Base-by-base conservation (phyloP, 139 green algal genomes). In the Picochlorum sp. region DNA sequence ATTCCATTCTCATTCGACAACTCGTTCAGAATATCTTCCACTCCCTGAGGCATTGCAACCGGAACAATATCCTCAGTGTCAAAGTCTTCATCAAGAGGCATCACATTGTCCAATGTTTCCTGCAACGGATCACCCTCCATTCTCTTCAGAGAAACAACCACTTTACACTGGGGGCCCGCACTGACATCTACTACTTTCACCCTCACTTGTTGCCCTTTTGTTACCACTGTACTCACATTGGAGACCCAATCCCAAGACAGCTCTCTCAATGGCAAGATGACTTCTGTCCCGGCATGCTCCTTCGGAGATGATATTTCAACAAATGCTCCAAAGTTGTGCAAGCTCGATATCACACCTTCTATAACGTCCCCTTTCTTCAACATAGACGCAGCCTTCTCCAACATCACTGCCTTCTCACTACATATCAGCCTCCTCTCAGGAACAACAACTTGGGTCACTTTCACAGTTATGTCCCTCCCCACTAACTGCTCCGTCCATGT, bases 271-370 rank as follows among this genome's bases (percentile, higher is more conserved):
- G 81, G 77, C 18, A 86, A 61, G 45, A 83, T 56, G 16, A 73
- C 76, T 67, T 68, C 72, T 3, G 61, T 44, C 13, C 74, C 74
- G 34, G 71, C 50, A 62, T 61, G 11, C 13, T 77, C 55, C n/a
- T 78, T 52, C 4, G 61, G 41, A 13, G 60, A 30, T 24, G 23
- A 23, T 28, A 85, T 56, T 47, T 73, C 69, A 8, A 85, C 69
- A 54, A 86, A 86, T 8, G 74, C 79, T 15, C 79, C 81, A 67
- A 75, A 88, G 62, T 79, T 69, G 11, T 44, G 61, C 15, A 82
- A 26, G 34, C 44, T 54, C 8, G 50, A 73, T 15, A 88, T 74
- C 4, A 64, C 28, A 34, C 69, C 81, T 21, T 67, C 45, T 24
- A 80, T 57, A 1, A 76, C 47, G 23, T 79, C 66, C 1, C 81